Evolutionary conservation across 2,329 filamentous ascomycete species (phyloP).

Genomic region (Pleomassaria siparia): DNA sequence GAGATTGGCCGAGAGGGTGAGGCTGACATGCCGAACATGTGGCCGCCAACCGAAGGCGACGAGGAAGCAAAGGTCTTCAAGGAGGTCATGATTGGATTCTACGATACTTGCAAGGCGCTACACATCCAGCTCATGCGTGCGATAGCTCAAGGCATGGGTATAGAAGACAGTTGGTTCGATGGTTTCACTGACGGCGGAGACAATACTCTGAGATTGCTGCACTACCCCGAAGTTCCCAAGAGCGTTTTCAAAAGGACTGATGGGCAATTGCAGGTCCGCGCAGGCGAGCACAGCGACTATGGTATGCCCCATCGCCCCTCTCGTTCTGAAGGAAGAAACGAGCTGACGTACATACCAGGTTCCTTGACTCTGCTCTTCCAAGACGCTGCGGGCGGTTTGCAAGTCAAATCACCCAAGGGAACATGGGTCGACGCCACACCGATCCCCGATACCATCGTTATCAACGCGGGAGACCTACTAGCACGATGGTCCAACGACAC

Average conservation of each 20-base stretch:
- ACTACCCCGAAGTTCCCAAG: conserved; percentile 71
- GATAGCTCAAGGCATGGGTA: conserved; percentile 77
- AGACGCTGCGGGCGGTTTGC: conserved; percentile 59
- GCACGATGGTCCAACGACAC: conserved; percentile 88
- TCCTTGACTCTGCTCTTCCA: conserved; percentile 49
- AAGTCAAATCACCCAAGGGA: conserved; percentile 70
- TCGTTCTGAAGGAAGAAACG: not conserved
- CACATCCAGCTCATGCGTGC: conserved; percentile 81
- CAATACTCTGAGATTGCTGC: conserved; percentile 65
- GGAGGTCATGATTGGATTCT: conserved; percentile 73
- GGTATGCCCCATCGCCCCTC: conserved; percentile 29
- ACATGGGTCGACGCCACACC: conserved; percentile 82
- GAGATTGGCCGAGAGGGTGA: conserved; percentile 65
- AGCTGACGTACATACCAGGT: conserved; percentile 23
- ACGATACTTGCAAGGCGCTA: conserved; percentile 70
- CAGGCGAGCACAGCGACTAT: conserved; percentile 76
- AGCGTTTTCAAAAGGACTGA: conserved; percentile 67
- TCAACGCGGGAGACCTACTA: conserved; percentile 86
- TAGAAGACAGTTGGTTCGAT: conserved; percentile 76
- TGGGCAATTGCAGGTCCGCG: conserved; percentile 71
- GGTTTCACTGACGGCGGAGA: conserved; percentile 62
- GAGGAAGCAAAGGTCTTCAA: conserved; percentile 64
- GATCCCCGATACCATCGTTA: conserved; percentile 77
- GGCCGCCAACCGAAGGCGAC: conserved; percentile 61
- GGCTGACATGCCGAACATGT: conserved; percentile 70